Conservation (phyloP, 164 flowering plant species). For the Berberis vulgaris region DNA sequence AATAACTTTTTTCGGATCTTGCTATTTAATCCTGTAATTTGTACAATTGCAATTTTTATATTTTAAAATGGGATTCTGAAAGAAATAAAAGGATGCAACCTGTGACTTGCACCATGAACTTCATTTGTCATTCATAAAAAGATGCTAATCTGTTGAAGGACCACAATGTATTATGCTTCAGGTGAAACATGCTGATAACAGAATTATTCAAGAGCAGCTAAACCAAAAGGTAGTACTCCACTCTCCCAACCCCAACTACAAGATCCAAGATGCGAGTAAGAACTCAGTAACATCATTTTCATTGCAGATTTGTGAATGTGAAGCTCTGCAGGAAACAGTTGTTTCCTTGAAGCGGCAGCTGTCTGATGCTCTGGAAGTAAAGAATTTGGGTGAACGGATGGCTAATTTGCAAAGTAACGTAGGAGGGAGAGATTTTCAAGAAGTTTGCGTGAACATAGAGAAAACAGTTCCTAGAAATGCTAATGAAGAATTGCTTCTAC, state of each 20-base stretch:
- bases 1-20: too few relatives aligned
- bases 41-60: too few relatives aligned
- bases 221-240: constrained; percentile 55
- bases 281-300: constrained; percentile 5
- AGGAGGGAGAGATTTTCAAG: constrained; percentile 22
- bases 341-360: constrained; percentile 67
- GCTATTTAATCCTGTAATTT: too few relatives aligned
- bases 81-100: too few relatives aligned
- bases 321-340: constrained; percentile 57
- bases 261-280: too few relatives aligned
- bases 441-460: constrained; percentile 13
- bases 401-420: constrained; percentile 18
- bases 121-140: too few relatives aligned
- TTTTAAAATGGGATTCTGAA: too few relatives aligned
- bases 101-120: too few relatives aligned
- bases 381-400: constrained; percentile 21
- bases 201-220: constrained; percentile 92
- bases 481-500: constrained; percentile 24
- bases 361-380: constrained; percentile 37
- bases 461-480: constrained; percentile 15
- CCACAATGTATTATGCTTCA: constrained; percentile 3
- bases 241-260: too few relatives aligned
- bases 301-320: constrained; percentile 61
- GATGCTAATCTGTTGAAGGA: neutral
- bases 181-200: constrained; percentile 89